These are phyloP conservation scores for Mariannaea elegans DNA, from an alignment of 2,329 filamentous ascomycete genomes.

Conservation along the genomic window DNA sequence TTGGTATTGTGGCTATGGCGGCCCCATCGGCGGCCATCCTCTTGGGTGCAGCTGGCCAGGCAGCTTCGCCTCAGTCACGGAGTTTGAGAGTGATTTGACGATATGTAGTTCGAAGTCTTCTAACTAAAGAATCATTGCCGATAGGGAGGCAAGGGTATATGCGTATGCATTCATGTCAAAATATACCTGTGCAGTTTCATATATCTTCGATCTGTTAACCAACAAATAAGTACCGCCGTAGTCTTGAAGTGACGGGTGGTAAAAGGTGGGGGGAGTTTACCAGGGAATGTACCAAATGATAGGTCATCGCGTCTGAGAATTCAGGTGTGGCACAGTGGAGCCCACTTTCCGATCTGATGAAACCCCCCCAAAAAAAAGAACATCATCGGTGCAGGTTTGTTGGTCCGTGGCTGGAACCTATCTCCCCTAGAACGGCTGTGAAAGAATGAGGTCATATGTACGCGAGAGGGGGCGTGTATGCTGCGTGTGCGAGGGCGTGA, in stretches of 20 bases:
- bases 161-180: not conserved
- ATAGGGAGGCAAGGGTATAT: not conserved
- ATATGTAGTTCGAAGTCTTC: too few relatives aligned
- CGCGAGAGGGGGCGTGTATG: not conserved
- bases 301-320: not conserved
- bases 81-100: too few relatives aligned
- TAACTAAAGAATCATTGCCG: not conserved
- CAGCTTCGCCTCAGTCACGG: conserved; percentile 8
- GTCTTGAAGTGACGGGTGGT: too few relatives aligned
- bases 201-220: not conserved
- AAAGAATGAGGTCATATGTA: not conserved
- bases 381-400: not conserved
- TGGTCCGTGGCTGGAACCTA: not conserved
- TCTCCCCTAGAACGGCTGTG: not conserved
- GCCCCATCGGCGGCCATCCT: conserved; percentile 2
- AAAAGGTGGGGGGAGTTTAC: too few relatives aligned
- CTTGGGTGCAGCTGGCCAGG: not conserved
- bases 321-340: not conserved
- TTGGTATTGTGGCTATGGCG: conserved; percentile 19
- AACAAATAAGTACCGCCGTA: too few relatives aligned
- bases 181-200: not conserved
- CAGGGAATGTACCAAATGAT: not conserved
- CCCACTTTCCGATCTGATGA: not conserved
- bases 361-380: not conserved
- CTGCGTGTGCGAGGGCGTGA: not conserved